Percentiles rank a stretch among this genome's conserved stretches.
These are phyloP conservation scores for Cetraspora pellucida DNA, from an alignment of 192 early-diverging fungal genomes.

Conservation along the genomic window DNA sequence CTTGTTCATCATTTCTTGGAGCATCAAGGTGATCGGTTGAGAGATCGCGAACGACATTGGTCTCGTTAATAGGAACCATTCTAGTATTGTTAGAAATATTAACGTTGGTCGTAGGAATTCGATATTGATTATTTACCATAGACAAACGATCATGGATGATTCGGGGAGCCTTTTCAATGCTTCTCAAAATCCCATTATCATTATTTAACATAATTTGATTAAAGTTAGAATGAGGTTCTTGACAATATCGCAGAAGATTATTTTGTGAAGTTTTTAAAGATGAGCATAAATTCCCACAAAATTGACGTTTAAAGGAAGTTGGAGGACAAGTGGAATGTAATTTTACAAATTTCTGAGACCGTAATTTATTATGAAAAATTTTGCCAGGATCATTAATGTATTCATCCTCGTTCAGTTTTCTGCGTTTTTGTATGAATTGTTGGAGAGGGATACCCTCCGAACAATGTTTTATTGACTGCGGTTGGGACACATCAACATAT, in stretches of 20 bases:
- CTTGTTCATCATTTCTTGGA: constrained; percentile 7
- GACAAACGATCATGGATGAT: no score
- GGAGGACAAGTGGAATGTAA: not conserved
- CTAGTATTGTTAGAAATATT: not conserved
- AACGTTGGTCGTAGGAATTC: not conserved
- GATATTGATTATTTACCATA: not conserved
- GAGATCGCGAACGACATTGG: not conserved
- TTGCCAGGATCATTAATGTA: not conserved
- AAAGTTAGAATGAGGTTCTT: not conserved
- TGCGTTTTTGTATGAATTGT: constrained; percentile 11
- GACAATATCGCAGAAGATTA: not conserved
- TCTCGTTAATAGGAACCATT: not conserved
- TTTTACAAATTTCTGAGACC: not conserved
- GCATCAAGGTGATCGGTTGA: constrained; percentile 14
- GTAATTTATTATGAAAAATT: not conserved
- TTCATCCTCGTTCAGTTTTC: not conserved
- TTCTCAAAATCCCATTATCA: no score
- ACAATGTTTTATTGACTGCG: not conserved
- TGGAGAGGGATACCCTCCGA: not conserved
- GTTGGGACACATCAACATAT: not conserved
- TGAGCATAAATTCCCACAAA: not conserved
- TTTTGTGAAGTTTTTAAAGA: not conserved
- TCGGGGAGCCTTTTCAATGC: no score
- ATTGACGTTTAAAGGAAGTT: not conserved
- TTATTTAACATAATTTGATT: not conserved